Percentiles rank a stretch among this genome's conserved stretches.
These are phyloP conservation scores for Massarina eburnea DNA, from an alignment of 2,329 filamentous ascomycete species.

Conservation along the genomic window DNA sequence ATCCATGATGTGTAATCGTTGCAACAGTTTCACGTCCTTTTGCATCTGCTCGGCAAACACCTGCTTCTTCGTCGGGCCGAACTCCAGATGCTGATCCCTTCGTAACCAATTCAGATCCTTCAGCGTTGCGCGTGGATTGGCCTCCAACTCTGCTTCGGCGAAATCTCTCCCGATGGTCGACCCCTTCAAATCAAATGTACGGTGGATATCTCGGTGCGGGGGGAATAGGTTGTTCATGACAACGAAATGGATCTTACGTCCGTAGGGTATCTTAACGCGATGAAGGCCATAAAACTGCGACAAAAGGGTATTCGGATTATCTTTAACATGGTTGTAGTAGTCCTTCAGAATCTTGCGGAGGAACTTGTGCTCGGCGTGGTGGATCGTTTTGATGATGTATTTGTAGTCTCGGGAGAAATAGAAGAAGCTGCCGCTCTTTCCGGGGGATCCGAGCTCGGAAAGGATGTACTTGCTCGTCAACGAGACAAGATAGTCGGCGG, in stretches of 20 bases:
- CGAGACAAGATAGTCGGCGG: constrained; percentile 97
- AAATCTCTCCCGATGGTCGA: constrained; percentile 94
- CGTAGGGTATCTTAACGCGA: constrained; percentile 96
- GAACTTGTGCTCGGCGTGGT: constrained; percentile 90
- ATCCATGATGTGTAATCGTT: constrained; percentile 95
- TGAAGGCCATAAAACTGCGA: constrained; percentile 98
- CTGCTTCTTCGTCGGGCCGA: constrained; percentile 84
- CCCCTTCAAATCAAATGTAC: constrained; percentile 95
- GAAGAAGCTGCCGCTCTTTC: constrained; percentile 98
- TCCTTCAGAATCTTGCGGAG: constrained; percentile 81
- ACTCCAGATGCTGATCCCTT: constrained; percentile 79
- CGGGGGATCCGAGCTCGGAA: constrained; percentile 93
- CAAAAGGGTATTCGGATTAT: constrained; percentile 94
- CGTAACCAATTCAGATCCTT: constrained; percentile 98
- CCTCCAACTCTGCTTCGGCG: constrained; percentile 80
- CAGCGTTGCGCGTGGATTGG: constrained; percentile 87
- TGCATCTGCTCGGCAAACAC: constrained; percentile 88
- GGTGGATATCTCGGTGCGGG: constrained; percentile 94
- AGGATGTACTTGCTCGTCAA: constrained; percentile 98
- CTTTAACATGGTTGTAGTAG: constrained; percentile 88
- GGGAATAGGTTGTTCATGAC: constrained; percentile 99
- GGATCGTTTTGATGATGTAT: constrained; percentile 99
- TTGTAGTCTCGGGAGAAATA: constrained; percentile 99
- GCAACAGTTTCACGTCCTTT: constrained; percentile 81
- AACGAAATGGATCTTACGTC: constrained; percentile 97